Base-by-base conservation (phyloP, 805 yeast genomes). In the Spathaspora gorwiae region DNA sequence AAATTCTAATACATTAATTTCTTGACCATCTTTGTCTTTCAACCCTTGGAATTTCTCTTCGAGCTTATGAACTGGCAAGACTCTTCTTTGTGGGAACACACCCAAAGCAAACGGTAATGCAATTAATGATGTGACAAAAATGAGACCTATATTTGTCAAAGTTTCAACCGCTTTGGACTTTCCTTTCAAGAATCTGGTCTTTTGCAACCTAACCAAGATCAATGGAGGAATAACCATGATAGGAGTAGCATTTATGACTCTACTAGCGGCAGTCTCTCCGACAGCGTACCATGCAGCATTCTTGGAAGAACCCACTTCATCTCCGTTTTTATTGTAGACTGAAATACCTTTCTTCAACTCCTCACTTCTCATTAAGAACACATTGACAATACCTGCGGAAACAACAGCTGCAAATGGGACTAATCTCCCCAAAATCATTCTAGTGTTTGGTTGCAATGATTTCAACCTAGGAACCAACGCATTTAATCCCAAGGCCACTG, bases 371-470 rank as follows among this genome's bases (percentile, higher is more conserved):
- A 94, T 94, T 48, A 95, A 76, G 58, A 88, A 89, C n/a, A 94
- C 97, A 55, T 94, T 94, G 35, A 90, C 95, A 31, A 94, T 75
- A 61, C 99, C 98, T 1, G 99, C 99, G 43, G 94, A 83, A 1
- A 90, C 97, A 32, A 94, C 99, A 1, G 99, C 99, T 0, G 98
- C 98, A 70, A 94, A 94, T 6, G 99, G 99, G 10, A 94, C 96
- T 46, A 94, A 74, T 54, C 99, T 83, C 36, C 90, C 84, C 45
- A 94, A 66, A 29, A 90, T 74, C 54, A 84, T 67, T 59, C 74
- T 81, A 2, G 97, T 80, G 47, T 72, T 71, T 1, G 95, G 82
- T n/a, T 78, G 64, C n/a, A 94, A 60, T 31, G 75, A 72, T 54
- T 78, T 85, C 57, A 94, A 71, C 51, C 84, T 78, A 14, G 98